Conservation (phyloP, 805 yeast genomes). For the Myxozyma nipponensis region DNA sequence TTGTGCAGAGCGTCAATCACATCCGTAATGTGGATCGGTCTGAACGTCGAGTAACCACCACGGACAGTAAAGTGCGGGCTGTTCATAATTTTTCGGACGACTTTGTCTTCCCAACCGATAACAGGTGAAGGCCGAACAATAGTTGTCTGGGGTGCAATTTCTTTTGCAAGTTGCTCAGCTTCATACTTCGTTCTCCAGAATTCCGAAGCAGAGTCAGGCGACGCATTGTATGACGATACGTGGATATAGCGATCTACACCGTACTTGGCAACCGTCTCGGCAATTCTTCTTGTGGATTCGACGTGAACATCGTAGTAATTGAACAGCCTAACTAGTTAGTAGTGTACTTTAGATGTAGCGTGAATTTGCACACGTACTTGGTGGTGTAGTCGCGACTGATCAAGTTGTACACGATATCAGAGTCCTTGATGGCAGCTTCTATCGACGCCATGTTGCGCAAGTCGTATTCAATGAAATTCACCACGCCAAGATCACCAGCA, state of each 20-base stretch:
- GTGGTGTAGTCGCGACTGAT: slow-evolving; percentile 73
- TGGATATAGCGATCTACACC: slow-evolving; percentile 73
- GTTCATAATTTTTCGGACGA: slow-evolving; percentile 58
- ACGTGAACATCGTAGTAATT: slow-evolving; percentile 78
- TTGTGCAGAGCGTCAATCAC: slow-evolving; percentile 75
- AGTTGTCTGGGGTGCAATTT: slow-evolving; percentile 67
- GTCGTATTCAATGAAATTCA: slow-evolving; percentile 78
- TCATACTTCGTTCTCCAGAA: slow-evolving; percentile 65
- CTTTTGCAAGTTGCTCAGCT: slow-evolving; percentile 69
- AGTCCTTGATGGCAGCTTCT: slow-evolving; percentile 70
- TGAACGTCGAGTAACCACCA: slow-evolving; percentile 55
- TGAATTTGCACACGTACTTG: slow-evolving; percentile 37
- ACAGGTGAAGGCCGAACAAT: slow-evolving; percentile 82
- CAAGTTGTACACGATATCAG: slow-evolving; percentile 78
- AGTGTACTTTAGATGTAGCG: neutral
- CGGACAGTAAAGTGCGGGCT: slow-evolving; percentile 63
- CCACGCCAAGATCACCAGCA: slow-evolving; percentile 83
- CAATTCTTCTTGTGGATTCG: slow-evolving; percentile 73
- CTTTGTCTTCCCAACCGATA: slow-evolving; percentile 69
- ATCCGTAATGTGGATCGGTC: slow-evolving; percentile 73
- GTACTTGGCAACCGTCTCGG: slow-evolving; percentile 63
- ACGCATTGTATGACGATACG: slow-evolving; percentile 74
- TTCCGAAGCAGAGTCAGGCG: slow-evolving; percentile 61
- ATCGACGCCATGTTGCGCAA: slow-evolving; percentile 71
- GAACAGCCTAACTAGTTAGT: slow-evolving; percentile 38